Evolutionary conservation across 208 protist species (phyloP), one percentile per base, ranked within the genome.

Genomic region (Wallacemonas sp.): DNA sequence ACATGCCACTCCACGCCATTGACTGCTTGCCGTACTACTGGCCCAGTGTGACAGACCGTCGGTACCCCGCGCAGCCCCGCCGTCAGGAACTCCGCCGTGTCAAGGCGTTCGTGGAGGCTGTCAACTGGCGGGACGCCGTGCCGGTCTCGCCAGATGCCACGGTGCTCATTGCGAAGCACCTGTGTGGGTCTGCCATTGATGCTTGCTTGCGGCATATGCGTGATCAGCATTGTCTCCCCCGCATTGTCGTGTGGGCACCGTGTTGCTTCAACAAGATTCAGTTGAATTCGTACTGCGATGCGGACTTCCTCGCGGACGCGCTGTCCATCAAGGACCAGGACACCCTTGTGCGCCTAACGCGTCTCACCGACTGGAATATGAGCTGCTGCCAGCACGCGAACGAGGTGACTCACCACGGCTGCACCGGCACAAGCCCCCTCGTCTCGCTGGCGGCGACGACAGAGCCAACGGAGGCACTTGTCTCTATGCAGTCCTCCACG

Each of bases 101-200:
- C 17, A 19, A 50, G 32, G 15, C 29, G 1, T 69, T 63, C 21
- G 37, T 81, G n/a, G n/a, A 62, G 54, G 66, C 76, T 13, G 41
- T 76, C 19, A 15, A 66, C 34, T 81, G 72, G 75, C 1, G 15
- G 9, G 3, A 34, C 5, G 62, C 13, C 39, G 30, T 67, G 3
- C 27, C 21, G n/a, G 60, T 36, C 1, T 41, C 71, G 27, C 71
- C 73, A 57, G 57, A 60, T 41, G 8, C 24, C 12, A 78, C 38
- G n/a, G 72, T 52, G n/a, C 36, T 82, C 8, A 59, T 82, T 22
- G 75, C 80, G 10, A 86, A 86, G 50, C 80, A 86, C 39, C 67
- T 86, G 10, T 86, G 80, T 36, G 80, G 80, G 0, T 78, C 76
- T 21, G 65, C 65, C 13, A 68, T 82, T 52, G 80, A 82, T 48